Evolutionary conservation across 768 basidiomycete genomes (phyloP), one percentile per base, ranked within the genome.

Genomic region (Tricholoma terreum): DNA sequence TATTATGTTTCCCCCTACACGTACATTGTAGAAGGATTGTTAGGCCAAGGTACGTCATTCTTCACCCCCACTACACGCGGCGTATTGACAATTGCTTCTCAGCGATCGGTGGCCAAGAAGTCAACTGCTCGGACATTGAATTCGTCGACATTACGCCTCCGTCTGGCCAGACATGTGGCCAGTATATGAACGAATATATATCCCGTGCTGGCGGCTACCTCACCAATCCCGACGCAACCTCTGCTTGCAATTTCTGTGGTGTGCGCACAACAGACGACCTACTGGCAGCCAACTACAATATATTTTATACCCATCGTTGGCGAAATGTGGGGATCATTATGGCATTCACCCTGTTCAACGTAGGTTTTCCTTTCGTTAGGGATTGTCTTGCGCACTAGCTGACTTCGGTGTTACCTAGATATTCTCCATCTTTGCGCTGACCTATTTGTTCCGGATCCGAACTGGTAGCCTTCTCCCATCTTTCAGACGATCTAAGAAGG

Each of bases 271-370:
- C n/a, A n/a, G n/a, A 77, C 78, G 0, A 63, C 69, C 6, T 70
- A 63, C 12, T 92, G 89, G 66, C 60, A 74, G 15, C 87, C 82
- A 72, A 63, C 59, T 87, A 90, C 71, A 86, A 85, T 61, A 86
- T 90, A 30, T 75, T 67, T 48, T 90, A 86, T 43, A 69, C 70
- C 24, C 63, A 71, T 48, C 74, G 76, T 49, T 85, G 82, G 81
- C 69, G 82, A 24, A 68, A 84, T 63, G 74, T 79, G 55, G 82
- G 82, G 1, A 64, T 86, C 27, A 63, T 85, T 59, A 76, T 76
- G 58, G 80, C 66, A 0, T 84, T 77, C 60, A 75, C 80, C 53
- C 59, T 69, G 0, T 63, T n/a, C n/a, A n/a, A n/a, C n/a, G n/a
- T n/a, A n/a, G n/a, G n/a, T n/a, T n/a, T n/a, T n/a, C n/a, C n/a